Evolutionary conservation across 768 basidiomycete species (phyloP).

Genomic region (Ramaria rubella): DNA sequence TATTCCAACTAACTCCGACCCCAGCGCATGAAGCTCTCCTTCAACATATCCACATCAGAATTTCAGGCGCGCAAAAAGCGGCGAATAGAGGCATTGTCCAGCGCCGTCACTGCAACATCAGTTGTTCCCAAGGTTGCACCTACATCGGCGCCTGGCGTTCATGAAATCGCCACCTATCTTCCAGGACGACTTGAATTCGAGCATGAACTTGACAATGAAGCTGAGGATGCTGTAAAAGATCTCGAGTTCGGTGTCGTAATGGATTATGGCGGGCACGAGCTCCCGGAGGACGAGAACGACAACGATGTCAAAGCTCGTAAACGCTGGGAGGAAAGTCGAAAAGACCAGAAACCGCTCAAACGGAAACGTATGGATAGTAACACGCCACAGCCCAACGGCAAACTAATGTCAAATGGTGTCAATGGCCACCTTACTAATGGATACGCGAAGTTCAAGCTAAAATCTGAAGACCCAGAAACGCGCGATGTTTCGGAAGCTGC

Average conservation of each 20-base stretch:
- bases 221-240: constrained; percentile 91
- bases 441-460: constrained; percentile 15
- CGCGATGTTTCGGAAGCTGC: constrained; percentile 32
- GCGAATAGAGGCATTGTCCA: constrained; percentile 73
- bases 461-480: constrained; percentile 13
- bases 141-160: constrained; percentile 84
- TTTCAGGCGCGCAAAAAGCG: constrained; percentile 88
- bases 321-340: constrained; percentile 30
- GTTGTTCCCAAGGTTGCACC: constrained; percentile 63
- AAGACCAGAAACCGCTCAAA: constrained; percentile 21
- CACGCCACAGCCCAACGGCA: neutral
- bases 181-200: constrained; percentile 98
- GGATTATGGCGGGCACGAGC: constrained; percentile 78
- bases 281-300: constrained; percentile 73
- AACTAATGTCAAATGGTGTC: constrained; percentile 21
- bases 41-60: constrained; percentile 68
- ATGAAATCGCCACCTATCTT: constrained; percentile 88
- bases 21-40: constrained; percentile 44
- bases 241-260: constrained; percentile 90
- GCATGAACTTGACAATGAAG: constrained; percentile 95
- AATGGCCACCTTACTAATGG: constrained; percentile 35
- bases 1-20: constrained; percentile 11
- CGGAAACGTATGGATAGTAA: constrained; percentile 12
- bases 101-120: constrained; percentile 44
- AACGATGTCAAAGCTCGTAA: constrained; percentile 53